These are phyloP conservation scores for Populus deltoides DNA, from an alignment of 345 rosid species.

Conservation along the genomic window DNA sequence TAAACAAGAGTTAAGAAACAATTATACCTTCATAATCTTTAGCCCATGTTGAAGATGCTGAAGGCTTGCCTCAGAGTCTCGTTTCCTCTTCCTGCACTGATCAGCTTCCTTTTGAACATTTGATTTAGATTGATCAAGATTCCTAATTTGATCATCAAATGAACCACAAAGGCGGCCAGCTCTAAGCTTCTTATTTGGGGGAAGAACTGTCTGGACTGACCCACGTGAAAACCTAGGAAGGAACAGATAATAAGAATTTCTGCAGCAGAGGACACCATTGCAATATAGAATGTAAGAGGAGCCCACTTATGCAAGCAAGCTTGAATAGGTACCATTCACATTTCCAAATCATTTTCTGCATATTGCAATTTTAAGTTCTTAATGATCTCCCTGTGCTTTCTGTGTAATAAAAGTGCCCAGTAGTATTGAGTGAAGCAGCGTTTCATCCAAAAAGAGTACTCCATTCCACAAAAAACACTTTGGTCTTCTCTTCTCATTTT, in stretches of 20 bases:
- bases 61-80: slow-evolving; percentile 46
- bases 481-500: too few relatives aligned
- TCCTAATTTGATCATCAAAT: slow-evolving; percentile 69
- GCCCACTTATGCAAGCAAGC: too few relatives aligned
- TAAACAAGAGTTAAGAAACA: neutral
- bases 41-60: slow-evolving; percentile 42
- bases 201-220: slow-evolving; percentile 83
- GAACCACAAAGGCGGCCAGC: slow-evolving; percentile 78
- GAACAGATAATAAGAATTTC: slow-evolving; percentile 1
- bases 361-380: too few relatives aligned
- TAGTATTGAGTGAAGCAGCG: too few relatives aligned
- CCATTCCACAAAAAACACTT: too few relatives aligned
- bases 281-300: too few relatives aligned
- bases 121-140: slow-evolving; percentile 47
- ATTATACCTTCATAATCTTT: slow-evolving; percentile 53
- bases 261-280: neutral
- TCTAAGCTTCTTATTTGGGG: slow-evolving; percentile 45
- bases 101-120: slow-evolving; percentile 39
- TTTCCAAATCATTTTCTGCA: too few relatives aligned
- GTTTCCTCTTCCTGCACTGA: slow-evolving; percentile 52
- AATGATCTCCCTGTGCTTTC: too few relatives aligned
- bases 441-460: too few relatives aligned
- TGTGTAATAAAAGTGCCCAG: too few relatives aligned
- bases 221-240: slow-evolving; percentile 78
- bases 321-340: too few relatives aligned